Conservation (phyloP, 2,329 filamentous ascomycete genomes). For the Scleromitrula shiraiana region DNA sequence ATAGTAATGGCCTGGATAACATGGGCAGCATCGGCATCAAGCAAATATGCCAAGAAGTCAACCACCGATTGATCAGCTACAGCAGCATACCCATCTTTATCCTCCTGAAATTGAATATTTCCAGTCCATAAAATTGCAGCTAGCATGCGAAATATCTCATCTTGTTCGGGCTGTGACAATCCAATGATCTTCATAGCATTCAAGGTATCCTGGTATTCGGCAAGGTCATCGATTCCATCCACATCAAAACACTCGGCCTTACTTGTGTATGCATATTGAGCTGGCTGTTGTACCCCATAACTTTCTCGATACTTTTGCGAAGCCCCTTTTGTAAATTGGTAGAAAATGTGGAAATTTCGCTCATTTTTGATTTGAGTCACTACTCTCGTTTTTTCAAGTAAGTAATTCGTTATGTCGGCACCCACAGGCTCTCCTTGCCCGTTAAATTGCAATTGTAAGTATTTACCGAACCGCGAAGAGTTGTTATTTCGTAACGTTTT, state of each 20-base stretch:
- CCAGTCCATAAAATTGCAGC: conserved; percentile 89
- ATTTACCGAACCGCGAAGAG: conserved; percentile 96
- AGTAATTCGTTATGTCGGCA: conserved; percentile 96
- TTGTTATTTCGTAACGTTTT: conserved; percentile 99
- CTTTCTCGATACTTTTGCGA: conserved; percentile 76
- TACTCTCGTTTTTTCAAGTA: conserved; percentile 90
- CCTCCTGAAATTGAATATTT: conserved; percentile 85
- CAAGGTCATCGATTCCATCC: conserved; percentile 82
- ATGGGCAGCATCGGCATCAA: conserved; percentile 76
- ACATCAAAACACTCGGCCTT: conserved; percentile 93
- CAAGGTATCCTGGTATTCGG: conserved; percentile 83
- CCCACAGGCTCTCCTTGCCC: conserved; percentile 82
- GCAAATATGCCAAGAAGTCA: conserved; percentile 86
- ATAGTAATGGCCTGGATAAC: conserved; percentile 84
- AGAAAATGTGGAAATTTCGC: conserved; percentile 98
- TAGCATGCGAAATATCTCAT: conserved; percentile 94
- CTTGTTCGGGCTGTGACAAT: conserved; percentile 78
- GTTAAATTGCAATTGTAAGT: conserved; percentile 96
- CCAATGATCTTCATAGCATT: conserved; percentile 95
- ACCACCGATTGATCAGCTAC: conserved; percentile 86
- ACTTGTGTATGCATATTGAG: conserved; percentile 90
- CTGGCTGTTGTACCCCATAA: conserved; percentile 87
- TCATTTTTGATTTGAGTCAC: conserved; percentile 93
- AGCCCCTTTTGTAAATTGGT: conserved; percentile 95
- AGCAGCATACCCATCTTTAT: conserved; percentile 79